Evolutionary conservation across 176 grass and related monocot species (phyloP), one percentile per base, ranked within the genome.

Genomic region (Stipa capillata): DNA sequence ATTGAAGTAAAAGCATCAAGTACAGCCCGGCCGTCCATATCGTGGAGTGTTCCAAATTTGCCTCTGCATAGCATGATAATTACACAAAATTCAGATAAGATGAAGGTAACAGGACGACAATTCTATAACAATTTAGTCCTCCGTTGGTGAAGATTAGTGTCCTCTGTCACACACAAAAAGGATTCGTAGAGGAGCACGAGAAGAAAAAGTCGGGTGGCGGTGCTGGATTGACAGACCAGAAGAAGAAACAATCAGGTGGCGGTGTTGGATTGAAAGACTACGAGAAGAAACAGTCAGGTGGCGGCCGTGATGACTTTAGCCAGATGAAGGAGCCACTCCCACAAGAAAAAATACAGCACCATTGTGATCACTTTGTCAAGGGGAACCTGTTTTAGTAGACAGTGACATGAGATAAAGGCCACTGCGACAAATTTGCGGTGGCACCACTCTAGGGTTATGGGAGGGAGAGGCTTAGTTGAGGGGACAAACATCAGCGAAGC

Each of bases 1-100:
- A 97, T 35, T 97, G 94, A 80, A 97, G 79, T 74, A 97, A 80
- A 89, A 97, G 94, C 88, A 71, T 91, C 87, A 97, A 89, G 77
- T 97, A 97, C 58, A 97, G 31, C 17, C 91, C 94, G 28, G 91
- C 88, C 31, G 79, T 91, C 94, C 94, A 97, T 63, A 97, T 85
- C 49, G 81, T 82, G 37, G 94, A 93, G 36, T 93, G 94, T 64
- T 93, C 85, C 84, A 97, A 93, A 89, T 97, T 87, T 80, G 82
- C 69, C 91, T 97, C 90, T 97, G 79, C 69, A 77, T 69, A 88
- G 25, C 21, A 83, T 45, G 60, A 42, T 33, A 32, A 43, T 37
- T 39, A 24, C 65, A 69, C 9, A 66, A 8, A 49, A 77, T 55
- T 41, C 39, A 63, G 18, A 73, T 35, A 79, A 29, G 31, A 76